Base-by-base conservation (phyloP, 2,329 filamentous ascomycete species). In the Achaetomium macrosporum region DNA sequence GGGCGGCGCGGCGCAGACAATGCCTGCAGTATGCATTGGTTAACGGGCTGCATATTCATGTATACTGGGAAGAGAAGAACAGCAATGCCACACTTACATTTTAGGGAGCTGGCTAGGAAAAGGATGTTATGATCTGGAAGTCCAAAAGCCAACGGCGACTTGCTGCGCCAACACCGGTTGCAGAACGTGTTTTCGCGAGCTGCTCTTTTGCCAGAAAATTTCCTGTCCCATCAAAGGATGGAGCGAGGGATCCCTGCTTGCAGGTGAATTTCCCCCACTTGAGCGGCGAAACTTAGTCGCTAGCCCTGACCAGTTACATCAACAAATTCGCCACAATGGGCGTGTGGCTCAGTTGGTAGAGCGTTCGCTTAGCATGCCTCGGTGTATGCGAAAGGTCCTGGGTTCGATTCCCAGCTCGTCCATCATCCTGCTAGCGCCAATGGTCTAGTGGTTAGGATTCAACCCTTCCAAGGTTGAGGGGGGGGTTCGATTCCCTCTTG, bases 1-100 rank as follows among this genome's bases (percentile, higher is more conserved):
- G 48, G 37, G 63, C 63, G 44, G 63, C 61, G 53, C 66, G 65
- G 57, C 68, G 66, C 42, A 70, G 43, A 19, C 64, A 65, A 50
- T 68, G 60, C 68, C 67, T 70, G 33, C 33, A 16, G 20, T 6
- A 25, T 25, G 25, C 4, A 11, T n/a, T 16, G 11, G 40, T 50
- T 25, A 50, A 42, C 48, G 15, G 33, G 5, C 33, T 41, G 42
- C 29, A 16, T 29, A 39, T 15, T 19, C 30, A 19, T 9, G 10
- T 16, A 11, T 9, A 12, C 20, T 19, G 13, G 7, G 7, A 15
- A 30, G 17, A 29, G 12, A 42, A 30, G 13, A 16, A 12, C 3
- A n/a, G 9, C 2, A 40, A n/a, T 16, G 15, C 3, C 25, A 10
- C 1, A 35, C 52, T 10, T 47, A 55, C 53, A 55, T 55, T n/a